phyloP scores from a whole-genome alignment of 176 grass and related monocot genomes.

The Aegilops speltoides region DNA sequence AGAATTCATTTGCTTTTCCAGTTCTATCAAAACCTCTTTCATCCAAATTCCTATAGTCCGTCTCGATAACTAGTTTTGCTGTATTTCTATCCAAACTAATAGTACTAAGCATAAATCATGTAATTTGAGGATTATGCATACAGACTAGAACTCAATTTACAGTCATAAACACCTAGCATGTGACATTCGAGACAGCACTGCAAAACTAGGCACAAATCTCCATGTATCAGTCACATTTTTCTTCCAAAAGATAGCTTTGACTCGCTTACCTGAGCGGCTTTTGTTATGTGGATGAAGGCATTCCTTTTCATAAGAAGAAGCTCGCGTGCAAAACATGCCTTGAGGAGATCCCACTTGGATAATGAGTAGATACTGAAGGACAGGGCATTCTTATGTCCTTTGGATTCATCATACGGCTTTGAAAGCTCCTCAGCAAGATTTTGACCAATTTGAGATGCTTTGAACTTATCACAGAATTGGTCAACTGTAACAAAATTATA shows the following conservation, averaged over 20 bases:
- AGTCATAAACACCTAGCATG: not conserved
- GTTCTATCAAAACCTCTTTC: too few relatives aligned
- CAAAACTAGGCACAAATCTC: not conserved
- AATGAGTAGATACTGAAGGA: slow-evolving; percentile 63
- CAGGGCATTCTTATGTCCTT: slow-evolving; percentile 47
- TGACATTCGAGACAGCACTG: not conserved
- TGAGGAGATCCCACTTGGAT: slow-evolving; percentile 65
- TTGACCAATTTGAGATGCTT: slow-evolving; percentile 43
- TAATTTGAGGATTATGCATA: not conserved
- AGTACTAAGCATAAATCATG: too few relatives aligned
- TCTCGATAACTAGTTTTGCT: too few relatives aligned
- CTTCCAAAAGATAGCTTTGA: not conserved
- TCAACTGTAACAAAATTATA: slow-evolving; percentile 61
- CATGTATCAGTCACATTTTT: not conserved
- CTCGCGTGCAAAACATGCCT: slow-evolving; percentile 69
- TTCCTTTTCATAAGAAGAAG: slow-evolving; percentile 74
- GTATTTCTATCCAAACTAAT: too few relatives aligned
- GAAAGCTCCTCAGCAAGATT: slow-evolving; percentile 44
- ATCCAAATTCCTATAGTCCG: too few relatives aligned
- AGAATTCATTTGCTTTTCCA: too few relatives aligned
- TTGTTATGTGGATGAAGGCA: slow-evolving; percentile 65
- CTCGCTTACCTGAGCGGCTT: slow-evolving; percentile 40
- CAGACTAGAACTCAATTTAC: not conserved
- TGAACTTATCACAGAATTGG: slow-evolving; percentile 54
- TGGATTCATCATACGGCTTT: slow-evolving; percentile 43